phyloP scores from a whole-genome alignment of 164 flowering plant species.

The Stephania yunnanensis region DNA sequence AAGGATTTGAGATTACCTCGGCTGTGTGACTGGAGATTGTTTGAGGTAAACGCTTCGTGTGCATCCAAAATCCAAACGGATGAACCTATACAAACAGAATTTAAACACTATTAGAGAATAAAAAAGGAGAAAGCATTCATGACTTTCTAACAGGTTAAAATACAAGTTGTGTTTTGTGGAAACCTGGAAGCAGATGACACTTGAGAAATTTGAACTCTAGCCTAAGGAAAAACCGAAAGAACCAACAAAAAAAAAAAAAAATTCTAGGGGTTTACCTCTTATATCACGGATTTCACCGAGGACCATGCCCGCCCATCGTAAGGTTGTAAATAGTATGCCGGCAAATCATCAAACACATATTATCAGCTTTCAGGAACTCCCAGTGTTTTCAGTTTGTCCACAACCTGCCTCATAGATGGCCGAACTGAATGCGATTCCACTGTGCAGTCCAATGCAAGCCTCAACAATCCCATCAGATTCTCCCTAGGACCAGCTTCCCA shows the following conservation, averaged over 20 bases:
- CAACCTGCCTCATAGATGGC: constrained; percentile 63
- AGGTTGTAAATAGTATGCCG: background rate
- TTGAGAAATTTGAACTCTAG: background rate
- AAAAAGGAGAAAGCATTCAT: background rate
- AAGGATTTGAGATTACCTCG: background rate
- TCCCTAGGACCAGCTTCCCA: constrained; percentile 62
- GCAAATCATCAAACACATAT: background rate
- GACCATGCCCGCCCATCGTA: background rate
- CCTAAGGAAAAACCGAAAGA: background rate
- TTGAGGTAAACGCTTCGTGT: background rate
- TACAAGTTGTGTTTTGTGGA: background rate
- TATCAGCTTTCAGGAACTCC: constrained; percentile 14
- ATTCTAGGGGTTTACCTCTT: background rate
- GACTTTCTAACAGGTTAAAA: background rate
- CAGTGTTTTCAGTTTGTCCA: constrained; percentile 50
- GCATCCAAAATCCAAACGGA: background rate
- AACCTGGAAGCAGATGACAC: background rate
- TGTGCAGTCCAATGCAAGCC: constrained; percentile 55
- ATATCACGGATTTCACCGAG: background rate
- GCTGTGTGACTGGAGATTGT: background rate
- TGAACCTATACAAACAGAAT: too few relatives aligned
- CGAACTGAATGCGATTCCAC: constrained; percentile 48
- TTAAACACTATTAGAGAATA: too few relatives aligned
- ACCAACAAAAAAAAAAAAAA: background rate
- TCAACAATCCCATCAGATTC: constrained; percentile 44